phyloP scores from a whole-genome alignment of 2,329 filamentous ascomycete species.

The Pestalotiopsis sp. region DNA sequence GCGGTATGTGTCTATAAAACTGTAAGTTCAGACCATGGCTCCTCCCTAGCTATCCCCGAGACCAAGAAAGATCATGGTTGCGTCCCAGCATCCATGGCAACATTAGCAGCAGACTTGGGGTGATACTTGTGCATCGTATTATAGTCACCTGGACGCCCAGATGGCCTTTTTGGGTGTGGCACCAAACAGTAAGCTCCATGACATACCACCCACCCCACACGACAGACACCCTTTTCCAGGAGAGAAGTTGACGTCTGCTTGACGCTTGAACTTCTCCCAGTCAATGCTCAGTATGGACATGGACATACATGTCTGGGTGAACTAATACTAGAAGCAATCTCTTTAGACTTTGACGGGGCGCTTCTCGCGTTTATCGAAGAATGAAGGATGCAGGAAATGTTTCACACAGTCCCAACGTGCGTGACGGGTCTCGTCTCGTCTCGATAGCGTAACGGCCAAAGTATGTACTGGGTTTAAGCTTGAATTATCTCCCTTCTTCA shows the following conservation, averaged over 20 bases:
- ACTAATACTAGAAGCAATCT: not conserved
- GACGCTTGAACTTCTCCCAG: not conserved
- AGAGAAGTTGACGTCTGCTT: not conserved
- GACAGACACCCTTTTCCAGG: not conserved
- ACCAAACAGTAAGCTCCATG: not conserved
- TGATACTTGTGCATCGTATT: not conserved
- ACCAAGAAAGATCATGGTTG: not conserved
- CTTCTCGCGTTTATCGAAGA: not conserved
- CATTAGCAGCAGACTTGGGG: not conserved
- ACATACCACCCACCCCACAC: not conserved
- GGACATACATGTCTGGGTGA: not conserved
- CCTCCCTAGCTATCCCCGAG: not conserved
- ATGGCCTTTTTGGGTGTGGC: not conserved
- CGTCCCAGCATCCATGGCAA: not conserved
- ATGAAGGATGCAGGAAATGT: not conserved
- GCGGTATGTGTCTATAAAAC: not conserved
- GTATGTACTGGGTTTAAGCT: not conserved
- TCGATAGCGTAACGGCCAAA: not conserved
- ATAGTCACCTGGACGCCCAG: not conserved
- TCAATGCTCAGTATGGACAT: not conserved
- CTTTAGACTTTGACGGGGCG: not conserved
- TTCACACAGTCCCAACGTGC: not conserved
- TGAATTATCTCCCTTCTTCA: not conserved
- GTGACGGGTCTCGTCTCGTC: not conserved
- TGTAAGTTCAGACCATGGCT: not conserved